Percentiles rank a stretch among this genome's conserved stretches.
These are phyloP conservation scores for Emiliania huxleyi DNA, from an alignment of 78 protist genomes.

Conservation along the genomic window DNA sequence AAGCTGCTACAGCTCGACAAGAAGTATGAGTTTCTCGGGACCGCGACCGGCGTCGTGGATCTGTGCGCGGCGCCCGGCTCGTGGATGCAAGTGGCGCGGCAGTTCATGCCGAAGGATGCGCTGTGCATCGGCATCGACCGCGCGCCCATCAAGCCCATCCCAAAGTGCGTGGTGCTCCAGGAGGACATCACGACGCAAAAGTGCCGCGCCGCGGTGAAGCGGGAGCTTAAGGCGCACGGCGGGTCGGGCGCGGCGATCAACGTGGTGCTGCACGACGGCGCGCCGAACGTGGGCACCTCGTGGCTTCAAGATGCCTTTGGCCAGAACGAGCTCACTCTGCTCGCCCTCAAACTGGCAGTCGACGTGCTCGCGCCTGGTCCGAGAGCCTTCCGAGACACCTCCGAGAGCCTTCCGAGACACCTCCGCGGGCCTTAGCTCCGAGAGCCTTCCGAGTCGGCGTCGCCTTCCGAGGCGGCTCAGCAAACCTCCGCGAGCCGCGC, in stretches of 20 bases:
- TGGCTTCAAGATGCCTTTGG: slow-evolving; percentile 81
- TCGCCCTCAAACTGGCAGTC: slow-evolving; percentile 89
- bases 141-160: slow-evolving; percentile 93
- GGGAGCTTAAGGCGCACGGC: slow-evolving; percentile 63
- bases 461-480: too few species aligned
- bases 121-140: slow-evolving; percentile 95
- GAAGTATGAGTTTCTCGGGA: slow-evolving; percentile 86
- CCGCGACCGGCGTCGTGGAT: slow-evolving; percentile 85
- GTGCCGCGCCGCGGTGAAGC: slow-evolving; percentile 77
- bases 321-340: slow-evolving; percentile 91
- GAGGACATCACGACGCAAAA: slow-evolving; percentile 96
- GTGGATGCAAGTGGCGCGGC: slow-evolving; percentile 92
- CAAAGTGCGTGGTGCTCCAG: slow-evolving; percentile 58
- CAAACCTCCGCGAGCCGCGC: too few species aligned
- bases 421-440: too few species aligned
- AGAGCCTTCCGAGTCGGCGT: too few species aligned
- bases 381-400: too few species aligned
- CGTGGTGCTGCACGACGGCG: slow-evolving; percentile 98
- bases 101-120: slow-evolving; percentile 85
- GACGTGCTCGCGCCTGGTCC: slow-evolving; percentile 78
- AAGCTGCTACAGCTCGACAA: slow-evolving; percentile 97
- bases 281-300: slow-evolving; percentile 97
- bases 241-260: slow-evolving; percentile 74
- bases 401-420: too few species aligned
- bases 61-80: slow-evolving; percentile 99